Conservation (phyloP, 257 asterid genomes). For the Solanum piurae region DNA sequence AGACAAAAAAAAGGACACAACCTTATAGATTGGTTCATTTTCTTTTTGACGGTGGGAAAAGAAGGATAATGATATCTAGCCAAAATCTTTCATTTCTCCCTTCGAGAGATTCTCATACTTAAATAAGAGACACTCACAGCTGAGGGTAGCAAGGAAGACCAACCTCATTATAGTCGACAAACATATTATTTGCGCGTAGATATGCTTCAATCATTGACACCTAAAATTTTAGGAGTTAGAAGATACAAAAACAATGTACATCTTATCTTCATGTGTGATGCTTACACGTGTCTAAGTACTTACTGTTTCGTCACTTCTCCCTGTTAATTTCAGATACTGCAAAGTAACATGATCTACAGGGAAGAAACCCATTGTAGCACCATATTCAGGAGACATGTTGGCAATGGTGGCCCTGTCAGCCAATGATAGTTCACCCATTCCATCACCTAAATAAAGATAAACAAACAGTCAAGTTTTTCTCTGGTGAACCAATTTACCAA, state of each 20-base stretch:
- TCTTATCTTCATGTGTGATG: not conserved
- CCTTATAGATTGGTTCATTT: not conserved
- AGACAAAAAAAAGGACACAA: not conserved
- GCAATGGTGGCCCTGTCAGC: conserved; percentile 99
- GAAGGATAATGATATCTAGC: not conserved
- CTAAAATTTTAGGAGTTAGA: conserved; percentile 21
- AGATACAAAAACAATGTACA: not conserved
- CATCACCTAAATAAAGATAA: conserved; percentile 43
- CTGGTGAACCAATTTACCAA: not conserved
- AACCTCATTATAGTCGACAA: conserved; percentile 87
- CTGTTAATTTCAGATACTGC: conserved; percentile 78
- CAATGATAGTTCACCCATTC: conserved; percentile 76
- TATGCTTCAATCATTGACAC: conserved; percentile 93
- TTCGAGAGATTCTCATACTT: not conserved
- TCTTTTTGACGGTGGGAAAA: not conserved
- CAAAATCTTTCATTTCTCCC: not conserved
- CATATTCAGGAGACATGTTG: conserved; percentile 98
- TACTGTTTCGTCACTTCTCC: conserved; percentile 95
- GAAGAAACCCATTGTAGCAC: conserved; percentile 98
- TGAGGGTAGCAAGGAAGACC: not conserved
- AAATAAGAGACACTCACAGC: not conserved
- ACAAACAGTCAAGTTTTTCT: not conserved
- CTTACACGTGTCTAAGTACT: conserved; percentile 11
- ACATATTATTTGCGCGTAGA: conserved; percentile 89
- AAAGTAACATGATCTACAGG: conserved; percentile 91